Percentiles rank a stretch among this genome's conserved stretches.
phyloP scores from a whole-genome alignment of 305 asterid genomes.

The Solanum hybrid region DNA sequence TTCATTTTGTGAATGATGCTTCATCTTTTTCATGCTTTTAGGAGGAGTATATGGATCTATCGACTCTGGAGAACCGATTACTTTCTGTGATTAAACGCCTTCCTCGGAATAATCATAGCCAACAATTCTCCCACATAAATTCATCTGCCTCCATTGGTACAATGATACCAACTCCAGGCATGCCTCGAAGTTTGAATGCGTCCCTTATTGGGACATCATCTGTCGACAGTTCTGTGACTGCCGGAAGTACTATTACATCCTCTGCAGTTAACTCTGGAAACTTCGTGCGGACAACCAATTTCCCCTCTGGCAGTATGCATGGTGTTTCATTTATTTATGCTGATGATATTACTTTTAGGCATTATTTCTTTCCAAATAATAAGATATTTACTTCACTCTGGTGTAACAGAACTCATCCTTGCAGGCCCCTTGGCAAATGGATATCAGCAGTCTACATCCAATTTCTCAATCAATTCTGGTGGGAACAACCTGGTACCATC shows the following conservation, averaged over 20 bases:
- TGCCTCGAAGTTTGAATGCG: constrained; percentile 62
- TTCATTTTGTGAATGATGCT: constrained; percentile 1
- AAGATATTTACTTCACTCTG: constrained; percentile 3
- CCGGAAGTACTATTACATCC: constrained; percentile 42
- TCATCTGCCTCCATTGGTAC: constrained; percentile 60
- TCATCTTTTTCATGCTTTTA: constrained; percentile 21
- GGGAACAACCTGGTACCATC: constrained; percentile 55
- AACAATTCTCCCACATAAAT: constrained; percentile 55
- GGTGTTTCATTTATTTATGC: constrained; percentile 51
- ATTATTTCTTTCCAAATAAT: not conserved
- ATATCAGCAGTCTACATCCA: constrained; percentile 59
- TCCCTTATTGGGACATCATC: constrained; percentile 43
- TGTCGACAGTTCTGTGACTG: constrained; percentile 44
- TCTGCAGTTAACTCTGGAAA: constrained; percentile 52
- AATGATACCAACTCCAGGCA: constrained; percentile 98
- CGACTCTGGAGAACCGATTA: constrained; percentile 73
- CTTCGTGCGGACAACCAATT: constrained; percentile 47
- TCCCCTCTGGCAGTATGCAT: constrained; percentile 43
- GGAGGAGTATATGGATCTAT: constrained; percentile 79
- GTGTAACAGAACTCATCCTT: constrained; percentile 21
- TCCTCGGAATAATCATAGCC: constrained; percentile 52
- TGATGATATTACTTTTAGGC: constrained; percentile 31
- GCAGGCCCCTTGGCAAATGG: constrained; percentile 61
- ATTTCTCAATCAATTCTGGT: constrained; percentile 46
- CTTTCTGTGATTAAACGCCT: constrained; percentile 42